phyloP scores from a whole-genome alignment of 1,284 basidiomycete genomes.

The Gymnopus androsaceus region DNA sequence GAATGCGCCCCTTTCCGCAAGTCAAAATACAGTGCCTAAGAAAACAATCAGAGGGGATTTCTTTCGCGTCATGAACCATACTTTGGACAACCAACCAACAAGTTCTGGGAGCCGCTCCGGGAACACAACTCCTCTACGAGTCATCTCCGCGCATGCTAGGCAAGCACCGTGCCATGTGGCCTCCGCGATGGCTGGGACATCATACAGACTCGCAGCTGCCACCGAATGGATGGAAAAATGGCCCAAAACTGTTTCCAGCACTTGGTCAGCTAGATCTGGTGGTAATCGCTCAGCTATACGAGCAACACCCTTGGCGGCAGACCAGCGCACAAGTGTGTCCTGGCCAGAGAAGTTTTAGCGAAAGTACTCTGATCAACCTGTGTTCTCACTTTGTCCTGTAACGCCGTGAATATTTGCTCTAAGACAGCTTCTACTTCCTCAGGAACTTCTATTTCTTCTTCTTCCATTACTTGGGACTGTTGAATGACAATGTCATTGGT shows the following conservation, averaged over 20 bases:
- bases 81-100: constrained; percentile 81
- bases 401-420: constrained; percentile 70
- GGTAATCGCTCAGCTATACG: constrained; percentile 85
- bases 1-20: constrained; percentile 90
- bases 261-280: constrained; percentile 71
- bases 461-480: constrained; percentile 18
- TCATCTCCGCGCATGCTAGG: constrained; percentile 90
- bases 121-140: constrained; percentile 75
- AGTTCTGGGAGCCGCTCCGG: constrained; percentile 60
- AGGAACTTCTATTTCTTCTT: constrained; percentile 72
- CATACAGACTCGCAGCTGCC: constrained; percentile 61
- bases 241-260: constrained; percentile 77
- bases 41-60: constrained; percentile 6
- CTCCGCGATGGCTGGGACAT: constrained; percentile 78
- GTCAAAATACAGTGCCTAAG: constrained; percentile 89
- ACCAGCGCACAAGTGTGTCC: constrained; percentile 96
- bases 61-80: constrained; percentile 31
- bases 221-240: constrained; percentile 70
- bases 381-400: constrained; percentile 79
- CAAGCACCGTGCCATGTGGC: constrained; percentile 94
- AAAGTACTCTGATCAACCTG: background rate
- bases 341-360: constrained; percentile 31
- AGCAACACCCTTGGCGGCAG: constrained; percentile 91
- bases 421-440: constrained; percentile 79
- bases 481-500: constrained; percentile 20